Evolutionary conservation across 192 early-diverging fungal genomes (phyloP).

Genomic region (Coemansia sp.): DNA sequence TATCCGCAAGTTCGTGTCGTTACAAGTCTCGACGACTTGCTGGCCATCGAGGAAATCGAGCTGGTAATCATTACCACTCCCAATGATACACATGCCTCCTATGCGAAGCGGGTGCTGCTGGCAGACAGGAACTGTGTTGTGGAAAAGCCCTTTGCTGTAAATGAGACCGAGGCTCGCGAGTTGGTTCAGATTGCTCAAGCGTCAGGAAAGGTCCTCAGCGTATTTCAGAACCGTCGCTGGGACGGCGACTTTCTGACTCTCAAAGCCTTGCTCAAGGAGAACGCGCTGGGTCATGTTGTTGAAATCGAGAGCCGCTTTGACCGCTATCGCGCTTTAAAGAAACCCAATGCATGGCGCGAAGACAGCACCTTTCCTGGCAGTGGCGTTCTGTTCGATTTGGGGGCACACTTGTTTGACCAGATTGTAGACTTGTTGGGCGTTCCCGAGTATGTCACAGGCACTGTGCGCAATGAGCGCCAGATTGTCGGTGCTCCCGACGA

Average conservation of each 20-base stretch:
- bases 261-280: slow-evolving; percentile 59
- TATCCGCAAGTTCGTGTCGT: slow-evolving; percentile 60
- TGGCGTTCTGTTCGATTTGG: slow-evolving; percentile 76
- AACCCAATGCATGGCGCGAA: slow-evolving; percentile 73
- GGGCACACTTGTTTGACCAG: slow-evolving; percentile 68
- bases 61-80: slow-evolving; percentile 77
- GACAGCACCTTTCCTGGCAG: slow-evolving; percentile 60
- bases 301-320: slow-evolving; percentile 77
- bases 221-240: slow-evolving; percentile 80
- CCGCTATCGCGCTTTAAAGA: slow-evolving; percentile 67
- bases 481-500: slow-evolving; percentile 58
- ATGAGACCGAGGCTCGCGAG: slow-evolving; percentile 60
- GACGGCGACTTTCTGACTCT: slow-evolving; percentile 82
- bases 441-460: slow-evolving; percentile 63
- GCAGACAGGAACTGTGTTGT: slow-evolving; percentile 74
- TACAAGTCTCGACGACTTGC: slow-evolving; percentile 58
- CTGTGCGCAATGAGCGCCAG: slow-evolving; percentile 68
- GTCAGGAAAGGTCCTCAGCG: slow-evolving; percentile 62
- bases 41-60: slow-evolving; percentile 59
- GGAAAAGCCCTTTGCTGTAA: slow-evolving; percentile 78
- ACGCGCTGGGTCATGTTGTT: slow-evolving; percentile 66
- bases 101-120: slow-evolving; percentile 60
- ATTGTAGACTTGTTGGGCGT: slow-evolving; percentile 67
- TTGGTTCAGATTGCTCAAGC: slow-evolving; percentile 62
- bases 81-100: slow-evolving; percentile 65